Base-by-base conservation (phyloP, 345 rosid species). In the Theobroma cacao region DNA sequence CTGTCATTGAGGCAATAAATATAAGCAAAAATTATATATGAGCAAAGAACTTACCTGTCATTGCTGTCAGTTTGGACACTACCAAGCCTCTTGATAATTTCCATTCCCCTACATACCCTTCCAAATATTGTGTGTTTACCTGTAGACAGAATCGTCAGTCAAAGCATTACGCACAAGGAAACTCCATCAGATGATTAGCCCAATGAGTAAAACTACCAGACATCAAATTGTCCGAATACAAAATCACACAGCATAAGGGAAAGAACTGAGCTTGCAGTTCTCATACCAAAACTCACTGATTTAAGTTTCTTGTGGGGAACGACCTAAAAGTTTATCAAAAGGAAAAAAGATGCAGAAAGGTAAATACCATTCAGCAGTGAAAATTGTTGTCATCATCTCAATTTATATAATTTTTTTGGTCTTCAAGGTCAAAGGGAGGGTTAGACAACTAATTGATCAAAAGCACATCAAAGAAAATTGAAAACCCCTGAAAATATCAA, bases 31-130 rank as follows among this genome's bases (percentile, higher is more conserved):
- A 41, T 28, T 45, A 11, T 38, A 52, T 11, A 38, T 28, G 24
- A 60, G 13, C 18, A 47, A n/a, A 34, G 43, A 18, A 7, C 65
- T 83, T 75, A 96, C 99, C 97, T 89, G 81, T 96, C 99, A 52
- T 88, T 94, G 70, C 90, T 94, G 89, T 96, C 94, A 38, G 98
- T 94, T 88, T 96, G 99, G 82, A 96, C 87, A 66, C 94, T 96
- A 72, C 98, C 98, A 5, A 96, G 98, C 80, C 98, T 94, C 86
- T 96, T 94, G 85, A 92, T 87, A 69, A 96, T 91, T 79, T 96
- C 98, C 98, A 94, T 92, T 79, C 99, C 99, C 3, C 85, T 82
- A 59, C 92, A 90, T 14, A 94, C 97, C 82, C 99, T 91, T 73
- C 99, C 99, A 83, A 96, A 96, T 77, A 96, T 96, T 34, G 97